phyloP scores from a whole-genome alignment of 495 filamentous ascomycete species.

The Tuber umbilicatum region DNA sequence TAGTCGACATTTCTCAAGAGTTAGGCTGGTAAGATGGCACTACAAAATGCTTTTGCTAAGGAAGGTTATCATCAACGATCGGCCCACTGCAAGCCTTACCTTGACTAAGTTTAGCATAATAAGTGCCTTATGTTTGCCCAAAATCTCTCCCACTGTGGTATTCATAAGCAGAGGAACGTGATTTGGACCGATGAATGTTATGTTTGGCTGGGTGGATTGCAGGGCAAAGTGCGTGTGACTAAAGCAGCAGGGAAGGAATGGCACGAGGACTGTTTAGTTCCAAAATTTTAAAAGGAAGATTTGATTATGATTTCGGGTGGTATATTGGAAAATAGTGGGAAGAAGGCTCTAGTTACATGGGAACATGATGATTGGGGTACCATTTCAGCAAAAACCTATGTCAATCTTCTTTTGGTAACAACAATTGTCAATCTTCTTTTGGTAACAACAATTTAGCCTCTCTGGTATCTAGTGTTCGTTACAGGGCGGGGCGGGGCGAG shows the following conservation, averaged over 20 bases:
- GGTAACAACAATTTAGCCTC: not conserved
- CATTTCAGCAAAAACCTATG: conserved; percentile 10
- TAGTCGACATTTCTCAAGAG: conserved; percentile 6
- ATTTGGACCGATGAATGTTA: conserved; percentile 20
- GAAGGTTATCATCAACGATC: conserved; percentile 1
- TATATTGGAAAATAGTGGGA: not conserved
- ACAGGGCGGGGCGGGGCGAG: too few species aligned
- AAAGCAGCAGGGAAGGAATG: not conserved
- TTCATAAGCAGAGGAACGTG: conserved; percentile 11
- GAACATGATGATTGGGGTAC: conserved; percentile 12
- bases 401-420: not conserved
- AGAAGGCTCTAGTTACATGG: conserved; percentile 7
- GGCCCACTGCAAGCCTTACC: not conserved
- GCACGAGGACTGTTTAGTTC: conserved; percentile 9
- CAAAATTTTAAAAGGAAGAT: conserved; percentile 11
- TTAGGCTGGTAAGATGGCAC: not conserved
- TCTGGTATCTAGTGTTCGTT: too few species aligned
- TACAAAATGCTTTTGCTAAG: conserved; percentile 2
- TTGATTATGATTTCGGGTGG: conserved; percentile 14
- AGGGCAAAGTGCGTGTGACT: conserved; percentile 9
- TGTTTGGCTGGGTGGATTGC: conserved; percentile 5
- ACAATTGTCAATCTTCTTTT: conserved; percentile 10
- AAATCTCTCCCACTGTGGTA: conserved; percentile 5
- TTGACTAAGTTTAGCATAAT: not conserved
- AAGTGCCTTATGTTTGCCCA: conserved; percentile 10